phyloP scores from a whole-genome alignment of 177 flowering plant species.

The Telopea speciosissima region DNA sequence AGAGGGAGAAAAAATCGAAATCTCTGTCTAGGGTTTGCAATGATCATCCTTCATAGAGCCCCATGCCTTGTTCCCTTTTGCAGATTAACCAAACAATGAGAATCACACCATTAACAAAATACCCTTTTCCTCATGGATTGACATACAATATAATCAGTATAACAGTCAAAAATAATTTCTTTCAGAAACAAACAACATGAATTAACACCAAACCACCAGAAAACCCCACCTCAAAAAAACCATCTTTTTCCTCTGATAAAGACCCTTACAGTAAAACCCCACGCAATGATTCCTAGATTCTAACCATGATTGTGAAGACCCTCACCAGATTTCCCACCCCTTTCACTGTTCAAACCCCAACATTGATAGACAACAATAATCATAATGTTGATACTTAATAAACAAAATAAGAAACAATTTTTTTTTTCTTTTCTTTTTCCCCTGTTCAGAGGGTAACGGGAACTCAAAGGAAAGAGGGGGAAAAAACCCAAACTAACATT shows the following conservation, averaged over 20 bases:
- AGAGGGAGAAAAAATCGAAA: too few species aligned
- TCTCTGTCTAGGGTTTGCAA: too few species aligned
- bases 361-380: neutral
- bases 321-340: neutral
- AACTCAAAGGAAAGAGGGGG: too few species aligned
- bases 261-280: neutral
- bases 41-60: neutral
- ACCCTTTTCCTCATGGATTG: neutral
- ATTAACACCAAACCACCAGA: neutral
- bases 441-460: neutral
- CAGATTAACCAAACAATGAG: neutral
- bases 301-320: constrained; percentile 3
- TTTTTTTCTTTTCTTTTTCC: neutral
- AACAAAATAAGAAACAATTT: neutral
- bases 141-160: neutral
- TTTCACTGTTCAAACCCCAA: constrained; percentile 3
- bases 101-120: neutral
- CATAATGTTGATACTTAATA: neutral
- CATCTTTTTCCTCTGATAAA: constrained; percentile 1
- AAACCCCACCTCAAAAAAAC: constrained; percentile 4
- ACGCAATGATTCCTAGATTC: neutral
- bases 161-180: constrained; percentile 6
- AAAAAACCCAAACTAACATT: too few species aligned
- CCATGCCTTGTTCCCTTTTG: neutral
- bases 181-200: neutral